Conservation (phyloP, 441 rosid genomes). For the Macaranga tanarius region DNA sequence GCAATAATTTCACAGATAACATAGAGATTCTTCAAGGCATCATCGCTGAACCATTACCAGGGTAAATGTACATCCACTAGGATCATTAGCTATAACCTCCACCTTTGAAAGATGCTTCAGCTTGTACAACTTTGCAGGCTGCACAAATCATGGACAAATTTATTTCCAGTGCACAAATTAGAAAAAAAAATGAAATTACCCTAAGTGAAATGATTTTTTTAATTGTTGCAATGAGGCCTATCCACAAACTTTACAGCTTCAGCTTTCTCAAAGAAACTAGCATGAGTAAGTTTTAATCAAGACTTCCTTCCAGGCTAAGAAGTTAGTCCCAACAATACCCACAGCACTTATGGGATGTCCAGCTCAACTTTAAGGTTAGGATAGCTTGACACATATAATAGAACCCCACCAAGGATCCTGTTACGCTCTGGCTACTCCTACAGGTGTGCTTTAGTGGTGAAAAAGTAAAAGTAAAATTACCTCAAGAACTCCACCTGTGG, state of each 20-base stretch:
- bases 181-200: background rate
- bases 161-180: background rate
- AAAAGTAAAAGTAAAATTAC: conserved; percentile 33
- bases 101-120: conserved; percentile 93
- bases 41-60: conserved; percentile 56
- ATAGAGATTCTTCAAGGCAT: conserved; percentile 15
- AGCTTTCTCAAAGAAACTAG: background rate
- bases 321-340: background rate
- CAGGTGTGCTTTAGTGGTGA: background rate
- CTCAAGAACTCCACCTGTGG: conserved; percentile 97
- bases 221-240: background rate
- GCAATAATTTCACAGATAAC: conserved; percentile 2
- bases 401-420: background rate
- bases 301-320: background rate
- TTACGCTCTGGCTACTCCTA: background rate
- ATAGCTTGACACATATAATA: background rate
- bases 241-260: background rate
- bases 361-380: conserved; percentile 1
- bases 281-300: background rate
- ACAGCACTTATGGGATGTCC: background rate
- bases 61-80: conserved; percentile 97
- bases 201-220: background rate
- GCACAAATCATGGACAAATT: conserved; percentile 20
- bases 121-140: conserved; percentile 97
- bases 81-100: conserved; percentile 95